Base-by-base conservation (phyloP, 345 rosid species). In the Luvunga scandens region DNA sequence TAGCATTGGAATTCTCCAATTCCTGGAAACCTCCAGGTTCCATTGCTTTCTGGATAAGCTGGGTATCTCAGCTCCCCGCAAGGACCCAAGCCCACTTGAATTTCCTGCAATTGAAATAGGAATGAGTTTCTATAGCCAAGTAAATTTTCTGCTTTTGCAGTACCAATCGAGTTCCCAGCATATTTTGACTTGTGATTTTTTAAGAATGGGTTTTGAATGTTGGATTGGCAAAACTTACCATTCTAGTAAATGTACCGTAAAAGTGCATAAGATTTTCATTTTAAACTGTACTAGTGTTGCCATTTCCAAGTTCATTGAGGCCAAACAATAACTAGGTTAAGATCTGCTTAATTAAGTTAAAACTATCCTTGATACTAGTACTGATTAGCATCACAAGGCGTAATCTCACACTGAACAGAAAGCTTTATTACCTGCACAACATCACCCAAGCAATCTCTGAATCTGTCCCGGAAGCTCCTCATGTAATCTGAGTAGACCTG, bases 1-100 rank as follows among this genome's bases (percentile, higher is more conserved):
- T 92, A 91, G 89, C 98, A 96, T 82, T 94, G 99, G 85, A 96
- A 96, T 88, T 96, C 99, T 80, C 98, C 98, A 62, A 94, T 96
- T 84, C 99, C 97, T 0, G 98, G 98, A 82, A 92, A 92, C 61
- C 79, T 90, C 99, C 97, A 96, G 22, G 94, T 90, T 55, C 99
- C 98, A 1, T 94, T 89, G 91, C 92, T 92, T 87, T 96, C 97
- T 63, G 98, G 99, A 83, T 94, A 94, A 72, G 98, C 82, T 83
- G 98, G 99, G 77, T 89, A 94, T 84, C 98, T 88, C 77, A 95
- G 81, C 78, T 95, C 97, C 75, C 99, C 99, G 57, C 99, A 95
- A 75, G 98, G 99, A 27, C 99, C 99, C 98, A 93, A 82, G 27
- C 99, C 98, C 70, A 92, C 99, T 88, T 95, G 99, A 73, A 95